Evolutionary conservation across 2,329 filamentous ascomycete genomes (phyloP).

Genomic region (Claviceps fusiformis): DNA sequence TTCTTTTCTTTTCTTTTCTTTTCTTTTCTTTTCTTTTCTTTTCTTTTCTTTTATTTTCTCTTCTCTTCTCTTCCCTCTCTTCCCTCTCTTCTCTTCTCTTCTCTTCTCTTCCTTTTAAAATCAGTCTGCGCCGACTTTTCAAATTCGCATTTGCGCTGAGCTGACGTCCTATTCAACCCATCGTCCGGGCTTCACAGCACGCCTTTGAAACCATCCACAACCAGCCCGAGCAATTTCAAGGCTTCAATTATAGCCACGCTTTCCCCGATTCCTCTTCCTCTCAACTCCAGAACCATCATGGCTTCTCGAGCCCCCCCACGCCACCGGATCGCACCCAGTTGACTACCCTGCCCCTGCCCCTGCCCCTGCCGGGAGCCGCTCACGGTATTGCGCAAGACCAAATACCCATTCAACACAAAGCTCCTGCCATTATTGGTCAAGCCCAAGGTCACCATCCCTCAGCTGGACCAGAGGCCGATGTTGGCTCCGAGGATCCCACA

Average conservation of each 20-base stretch:
- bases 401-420: slow-evolving; percentile 15
- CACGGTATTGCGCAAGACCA: slow-evolving; percentile 12
- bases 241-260: slow-evolving; percentile 27
- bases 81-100: not conserved
- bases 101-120: too few species aligned
- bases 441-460: slow-evolving; percentile 10
- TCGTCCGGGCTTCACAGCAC: slow-evolving; percentile 25
- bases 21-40: not conserved
- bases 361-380: slow-evolving; percentile 10
- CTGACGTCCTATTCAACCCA: not conserved
- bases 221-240: slow-evolving; percentile 33
- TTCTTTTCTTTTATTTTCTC: not conserved
- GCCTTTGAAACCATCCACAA: slow-evolving; percentile 31
- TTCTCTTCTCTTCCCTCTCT: not conserved
- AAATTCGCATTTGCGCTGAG: not conserved
- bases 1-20: not conserved
- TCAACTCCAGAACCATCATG: slow-evolving; percentile 14
- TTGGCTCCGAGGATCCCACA: slow-evolving; percentile 19
- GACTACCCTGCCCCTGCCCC: slow-evolving; percentile 8
- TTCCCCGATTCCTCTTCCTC: slow-evolving; percentile 23
- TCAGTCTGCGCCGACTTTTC: too few species aligned
- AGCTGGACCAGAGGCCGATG: slow-evolving; percentile 23
- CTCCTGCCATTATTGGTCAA: slow-evolving; percentile 10
- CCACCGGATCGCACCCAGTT: slow-evolving; percentile 30
- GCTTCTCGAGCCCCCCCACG: slow-evolving; percentile 33